Evolutionary conservation across 1,284 basidiomycete genomes (phyloP).

Genomic region (Trametes polyzona): DNA sequence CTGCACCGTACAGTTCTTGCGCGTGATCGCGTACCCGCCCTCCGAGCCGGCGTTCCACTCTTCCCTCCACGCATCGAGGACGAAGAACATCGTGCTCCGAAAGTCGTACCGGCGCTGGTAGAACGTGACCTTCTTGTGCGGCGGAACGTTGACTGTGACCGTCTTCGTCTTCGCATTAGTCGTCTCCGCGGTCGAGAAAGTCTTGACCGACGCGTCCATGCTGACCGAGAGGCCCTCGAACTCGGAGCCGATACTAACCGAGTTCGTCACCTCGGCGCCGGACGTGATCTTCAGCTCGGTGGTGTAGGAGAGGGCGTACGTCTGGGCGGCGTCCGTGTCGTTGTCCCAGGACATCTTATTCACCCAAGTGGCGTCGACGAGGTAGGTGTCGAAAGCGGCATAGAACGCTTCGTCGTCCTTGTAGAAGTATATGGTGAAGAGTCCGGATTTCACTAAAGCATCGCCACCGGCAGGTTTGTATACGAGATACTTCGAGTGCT

Average conservation of each 20-base stretch:
- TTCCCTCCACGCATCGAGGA: background rate
- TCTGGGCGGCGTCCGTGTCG: background rate
- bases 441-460: background rate
- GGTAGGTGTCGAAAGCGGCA: background rate
- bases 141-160: background rate
- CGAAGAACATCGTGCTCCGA: background rate
- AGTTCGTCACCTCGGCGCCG: background rate
- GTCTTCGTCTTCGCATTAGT: background rate
- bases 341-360: background rate
- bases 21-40: background rate
- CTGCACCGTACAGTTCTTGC: background rate
- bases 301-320: background rate
- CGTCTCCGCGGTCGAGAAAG: background rate
- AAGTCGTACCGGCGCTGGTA: background rate
- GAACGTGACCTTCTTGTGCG: background rate
- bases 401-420: background rate
- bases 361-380: background rate
- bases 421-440: background rate
- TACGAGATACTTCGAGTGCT: background rate
- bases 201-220: background rate
- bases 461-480: background rate
- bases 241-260: background rate
- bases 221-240: background rate
- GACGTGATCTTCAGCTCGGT: background rate
- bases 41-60: background rate